These are phyloP conservation scores for Hysterium pulicare DNA, from an alignment of 2,329 filamentous ascomycete species.

Conservation along the genomic window DNA sequence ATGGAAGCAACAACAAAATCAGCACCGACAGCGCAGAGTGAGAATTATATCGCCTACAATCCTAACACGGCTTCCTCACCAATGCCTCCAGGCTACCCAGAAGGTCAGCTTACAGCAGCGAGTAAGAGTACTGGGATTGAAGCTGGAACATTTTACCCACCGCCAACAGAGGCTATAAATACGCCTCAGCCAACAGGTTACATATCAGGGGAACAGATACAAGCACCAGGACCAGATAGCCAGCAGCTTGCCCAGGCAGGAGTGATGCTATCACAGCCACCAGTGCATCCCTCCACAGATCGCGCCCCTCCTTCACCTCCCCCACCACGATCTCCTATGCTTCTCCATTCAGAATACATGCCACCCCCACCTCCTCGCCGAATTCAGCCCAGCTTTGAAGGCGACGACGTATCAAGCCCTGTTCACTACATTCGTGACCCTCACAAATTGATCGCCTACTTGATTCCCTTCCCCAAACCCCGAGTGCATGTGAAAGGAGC, in stretches of 20 bases:
- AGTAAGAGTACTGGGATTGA: too few species aligned
- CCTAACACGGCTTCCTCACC: too few species aligned
- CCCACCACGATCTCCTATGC: not conserved
- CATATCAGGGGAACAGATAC: not conserved
- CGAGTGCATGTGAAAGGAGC: constrained; percentile 14
- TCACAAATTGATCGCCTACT: constrained; percentile 40
- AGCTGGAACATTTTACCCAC: not conserved
- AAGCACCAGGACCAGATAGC: not conserved
- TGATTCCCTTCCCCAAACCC: constrained; percentile 42
- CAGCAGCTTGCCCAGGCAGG: not conserved
- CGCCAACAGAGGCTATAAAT: not conserved
- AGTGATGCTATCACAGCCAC: not conserved
- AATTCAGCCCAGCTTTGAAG: constrained; percentile 1
- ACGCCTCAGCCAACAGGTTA: not conserved
- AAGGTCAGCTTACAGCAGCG: too few species aligned
- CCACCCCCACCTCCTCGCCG: constrained; percentile 11
- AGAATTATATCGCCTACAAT: too few species aligned
- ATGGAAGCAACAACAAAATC: too few species aligned
- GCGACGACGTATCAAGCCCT: constrained; percentile 20
- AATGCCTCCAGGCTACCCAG: too few species aligned
- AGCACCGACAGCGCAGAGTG: too few species aligned
- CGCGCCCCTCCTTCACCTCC: not conserved
- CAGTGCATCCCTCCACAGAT: not conserved
- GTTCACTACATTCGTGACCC: constrained; percentile 41
- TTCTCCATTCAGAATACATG: not conserved